Conservation (phyloP, 257 asterid species). For the Lavandula angustifolia region DNA sequence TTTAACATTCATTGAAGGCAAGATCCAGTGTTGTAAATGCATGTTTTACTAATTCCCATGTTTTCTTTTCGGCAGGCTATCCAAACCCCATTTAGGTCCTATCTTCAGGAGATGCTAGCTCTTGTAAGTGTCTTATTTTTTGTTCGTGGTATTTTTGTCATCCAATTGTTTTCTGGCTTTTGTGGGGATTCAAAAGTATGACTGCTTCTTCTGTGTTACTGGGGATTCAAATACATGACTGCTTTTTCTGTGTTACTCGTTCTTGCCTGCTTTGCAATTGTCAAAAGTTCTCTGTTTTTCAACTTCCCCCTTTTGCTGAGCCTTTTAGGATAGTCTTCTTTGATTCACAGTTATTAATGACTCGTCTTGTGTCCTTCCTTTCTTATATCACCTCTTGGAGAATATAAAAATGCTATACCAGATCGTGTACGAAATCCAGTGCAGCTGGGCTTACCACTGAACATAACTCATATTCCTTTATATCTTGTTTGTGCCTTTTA, state of each 20-base stretch:
- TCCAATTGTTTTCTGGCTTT: not conserved
- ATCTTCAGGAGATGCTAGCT: conserved; percentile 82
- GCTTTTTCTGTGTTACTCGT: not conserved
- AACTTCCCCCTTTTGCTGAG: not conserved
- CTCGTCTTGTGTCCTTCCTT: not conserved
- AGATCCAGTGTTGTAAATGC: not conserved
- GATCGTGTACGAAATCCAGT: too few relatives aligned
- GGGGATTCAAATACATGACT: not conserved
- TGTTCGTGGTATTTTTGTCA: not conserved
- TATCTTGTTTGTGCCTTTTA: too few relatives aligned
- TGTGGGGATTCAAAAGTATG: not conserved
- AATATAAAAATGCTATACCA: too few relatives aligned
- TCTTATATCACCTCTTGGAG: too few relatives aligned
- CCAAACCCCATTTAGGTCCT: conserved; percentile 87
- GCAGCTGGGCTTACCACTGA: too few relatives aligned
- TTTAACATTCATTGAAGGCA: conserved; percentile 3
- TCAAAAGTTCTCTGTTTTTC: not conserved
- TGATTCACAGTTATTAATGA: not conserved
- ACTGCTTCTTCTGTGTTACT: not conserved
- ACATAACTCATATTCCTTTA: too few relatives aligned
- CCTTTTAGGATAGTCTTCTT: not conserved
- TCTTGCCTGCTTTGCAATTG: conserved; percentile 14
- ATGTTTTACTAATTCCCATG: not conserved
- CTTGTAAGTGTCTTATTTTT: conserved; percentile 54
- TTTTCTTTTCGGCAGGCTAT: conserved; percentile 50